These are phyloP conservation scores for Neoboletus subvelutipes DNA, from an alignment of 768 basidiomycete species.

Conservation along the genomic window DNA sequence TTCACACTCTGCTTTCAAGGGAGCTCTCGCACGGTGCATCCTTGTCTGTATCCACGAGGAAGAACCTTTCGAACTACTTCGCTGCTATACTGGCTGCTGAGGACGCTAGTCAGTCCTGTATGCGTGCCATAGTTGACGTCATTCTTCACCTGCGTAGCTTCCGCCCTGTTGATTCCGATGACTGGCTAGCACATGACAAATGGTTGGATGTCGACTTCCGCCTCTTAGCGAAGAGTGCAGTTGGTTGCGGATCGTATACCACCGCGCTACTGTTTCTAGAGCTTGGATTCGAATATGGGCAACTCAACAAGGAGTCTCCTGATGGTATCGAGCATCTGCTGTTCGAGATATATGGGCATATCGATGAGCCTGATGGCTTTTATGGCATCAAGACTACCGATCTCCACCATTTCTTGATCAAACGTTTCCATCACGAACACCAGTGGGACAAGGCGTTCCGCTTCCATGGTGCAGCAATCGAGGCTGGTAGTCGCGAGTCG, in stretches of 20 bases:
- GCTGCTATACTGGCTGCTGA: conserved; percentile 28
- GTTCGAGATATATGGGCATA: conserved; percentile 91
- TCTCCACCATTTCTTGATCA: conserved; percentile 75
- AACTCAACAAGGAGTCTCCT: conserved; percentile 28
- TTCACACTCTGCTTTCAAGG: conserved; percentile 60
- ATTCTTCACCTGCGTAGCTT: conserved; percentile 81
- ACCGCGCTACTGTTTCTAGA: conserved; percentile 91
- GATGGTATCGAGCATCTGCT: conserved; percentile 62
- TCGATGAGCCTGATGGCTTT: conserved; percentile 98
- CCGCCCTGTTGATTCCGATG: conserved; percentile 35
- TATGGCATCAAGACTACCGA: conserved; percentile 87
- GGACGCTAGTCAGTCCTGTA: conserved; percentile 43
- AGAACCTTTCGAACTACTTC: conserved; percentile 24
- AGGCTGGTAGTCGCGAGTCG: conserved; percentile 49
- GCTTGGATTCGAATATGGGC: conserved; percentile 56
- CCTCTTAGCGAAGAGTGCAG: conserved; percentile 70
- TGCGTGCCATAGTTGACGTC: conserved; percentile 63
- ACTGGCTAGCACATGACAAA: conserved; percentile 57
- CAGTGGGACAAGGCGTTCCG: conserved; percentile 91
- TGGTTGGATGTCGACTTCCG: conserved; percentile 83
- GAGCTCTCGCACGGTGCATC: conserved; percentile 16
- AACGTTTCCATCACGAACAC: conserved; percentile 87
- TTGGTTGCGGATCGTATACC: conserved; percentile 79
- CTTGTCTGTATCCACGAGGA: conserved; percentile 7
- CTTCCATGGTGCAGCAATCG: conserved; percentile 83